Base-by-base conservation (phyloP, 139 green algal species). In the Ettlia oleoabundans region DNA sequence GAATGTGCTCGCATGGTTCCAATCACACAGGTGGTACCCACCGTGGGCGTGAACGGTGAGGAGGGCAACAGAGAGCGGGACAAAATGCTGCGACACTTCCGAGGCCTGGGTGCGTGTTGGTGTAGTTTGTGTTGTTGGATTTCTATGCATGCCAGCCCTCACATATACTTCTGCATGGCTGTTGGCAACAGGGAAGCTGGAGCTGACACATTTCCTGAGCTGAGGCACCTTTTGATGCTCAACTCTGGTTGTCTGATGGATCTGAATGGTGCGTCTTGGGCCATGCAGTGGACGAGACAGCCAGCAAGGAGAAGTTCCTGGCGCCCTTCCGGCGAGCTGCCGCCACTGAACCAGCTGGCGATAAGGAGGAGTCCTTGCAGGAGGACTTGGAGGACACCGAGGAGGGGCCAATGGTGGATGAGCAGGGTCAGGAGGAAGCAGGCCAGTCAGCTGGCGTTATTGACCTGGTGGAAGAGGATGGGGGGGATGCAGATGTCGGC, bases 1-100 rank as follows among this genome's bases (percentile, higher is more conserved):
- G n/a, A n/a, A n/a, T n/a, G n/a, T n/a, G n/a, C n/a, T n/a, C n/a
- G 52, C 71, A 24, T 51, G 7, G 15, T 32, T 15, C 66, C 66
- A 10, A 4, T 41, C 37, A 19, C 80, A 52, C 87, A 96, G 88
- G 89, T 98, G 2, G 88, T 97, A 3, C 95, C 95, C 3, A 98
- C 95, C 1, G 95, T 98, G 30, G 88, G 90, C 2, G 89, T 92
- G 10, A 77, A 81, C 15, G 88, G 78, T 18, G 77, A 88, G 21
- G 84, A 91, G 13, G 85, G 66, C n/a, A 84, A 91, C 8, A 87
- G 86, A 52, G 73, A 37, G 2, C 53, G 64, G 3, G 32, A 51
- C 26, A 74, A 74, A 30, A 92, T 95, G 88, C 89, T 93, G 47
- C 83, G 87, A 30, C 86, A 84, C 64, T 82, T 82, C 43, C 63